A percentile compares a stretch with the other conserved stretches of the same genome.
These are phyloP conservation scores for Candida tibetensis DNA, from an alignment of 805 yeast genomes.

Conservation along the genomic window DNA sequence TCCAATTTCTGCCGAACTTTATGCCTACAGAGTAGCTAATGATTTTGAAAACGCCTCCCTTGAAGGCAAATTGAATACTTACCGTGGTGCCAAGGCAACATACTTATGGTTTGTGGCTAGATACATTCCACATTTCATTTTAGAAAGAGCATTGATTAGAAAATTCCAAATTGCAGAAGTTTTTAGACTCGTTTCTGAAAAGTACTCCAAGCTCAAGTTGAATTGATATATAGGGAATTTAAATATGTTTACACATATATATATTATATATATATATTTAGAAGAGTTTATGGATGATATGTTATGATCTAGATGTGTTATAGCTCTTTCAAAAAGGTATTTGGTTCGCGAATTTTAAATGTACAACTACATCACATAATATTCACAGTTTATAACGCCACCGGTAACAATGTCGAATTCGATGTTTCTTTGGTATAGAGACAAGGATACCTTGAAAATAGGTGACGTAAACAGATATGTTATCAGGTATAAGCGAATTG, in stretches of 20 bases:
- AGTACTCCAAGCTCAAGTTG: slow-evolving; percentile 16
- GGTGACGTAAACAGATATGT: slow-evolving; percentile 40
- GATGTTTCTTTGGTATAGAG: slow-evolving; percentile 16
- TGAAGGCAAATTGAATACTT: slow-evolving; percentile 44
- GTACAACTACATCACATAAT: no score
- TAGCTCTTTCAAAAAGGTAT: no score
- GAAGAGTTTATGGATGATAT: no score
- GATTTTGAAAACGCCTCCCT: slow-evolving; percentile 44
- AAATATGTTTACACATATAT: background rate
- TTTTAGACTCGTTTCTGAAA: slow-evolving; percentile 22
- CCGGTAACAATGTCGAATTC: slow-evolving; percentile 5
- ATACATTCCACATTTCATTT: slow-evolving; percentile 46
- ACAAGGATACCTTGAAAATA: slow-evolving; percentile 30
- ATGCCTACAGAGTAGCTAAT: slow-evolving; percentile 53
- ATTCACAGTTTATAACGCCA: no score
- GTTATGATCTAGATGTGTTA: no score
- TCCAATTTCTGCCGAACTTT: slow-evolving; percentile 60
- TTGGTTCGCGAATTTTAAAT: no score
- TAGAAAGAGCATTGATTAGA: slow-evolving; percentile 38
- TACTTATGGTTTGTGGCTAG: slow-evolving; percentile 19
- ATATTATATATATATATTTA: no score
- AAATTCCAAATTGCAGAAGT: slow-evolving; percentile 32
- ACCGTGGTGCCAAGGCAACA: slow-evolving; percentile 52
- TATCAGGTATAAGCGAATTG: slow-evolving; percentile 19
- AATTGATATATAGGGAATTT: background rate